Evolutionary conservation across 306 rosid genomes (phyloP), one percentile per base, ranked within the genome.

Genomic region (Acacia acuminata): DNA sequence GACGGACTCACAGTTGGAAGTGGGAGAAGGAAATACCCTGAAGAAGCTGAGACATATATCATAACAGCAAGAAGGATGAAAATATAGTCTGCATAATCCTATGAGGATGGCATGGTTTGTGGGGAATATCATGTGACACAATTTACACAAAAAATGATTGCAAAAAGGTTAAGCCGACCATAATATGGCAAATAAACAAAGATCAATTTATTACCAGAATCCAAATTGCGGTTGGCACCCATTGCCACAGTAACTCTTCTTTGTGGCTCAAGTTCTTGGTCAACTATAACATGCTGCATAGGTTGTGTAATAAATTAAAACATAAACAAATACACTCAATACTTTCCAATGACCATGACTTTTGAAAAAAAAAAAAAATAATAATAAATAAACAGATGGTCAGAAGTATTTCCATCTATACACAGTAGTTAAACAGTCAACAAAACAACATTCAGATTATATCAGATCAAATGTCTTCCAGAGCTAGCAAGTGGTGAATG

Each of bases 221-320:
- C 92, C 83, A 90, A 85, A 84, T 90, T 89, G 92, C 97, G 92
- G 51, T 91, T 81, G 84, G 92, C 85, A 82, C 99, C 99, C 99
- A 94, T 96, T 77, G 97, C 94, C 75, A 96, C 97, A 30, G 99
- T 96, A 81, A 96, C 92, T 87, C 99, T 91, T 76, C 42, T 88
- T 83, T 92, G 92, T 8, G 98, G 94, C 86, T 91, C 94, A 86
- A 96, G 87, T 82, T 84, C 83, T 87, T 91, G 94, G 82, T 94
- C 94, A 77, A 96, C 90, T 25, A 74, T 56, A 72, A 91, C 88
- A 82, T 84, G 89, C 99, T 96, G 97, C 87, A 86, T 61, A 87
- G 81, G 73, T 73, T 71, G 69, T 32, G 43, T 19, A 79, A 56
- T 25, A 77, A 69, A 82, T 87, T 82, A 84, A 86, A 76, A 71